Evolutionary conservation across 305 asterid genomes (phyloP), one percentile per base, ranked within the genome.

Genomic region (Fraxinus sp.): DNA sequence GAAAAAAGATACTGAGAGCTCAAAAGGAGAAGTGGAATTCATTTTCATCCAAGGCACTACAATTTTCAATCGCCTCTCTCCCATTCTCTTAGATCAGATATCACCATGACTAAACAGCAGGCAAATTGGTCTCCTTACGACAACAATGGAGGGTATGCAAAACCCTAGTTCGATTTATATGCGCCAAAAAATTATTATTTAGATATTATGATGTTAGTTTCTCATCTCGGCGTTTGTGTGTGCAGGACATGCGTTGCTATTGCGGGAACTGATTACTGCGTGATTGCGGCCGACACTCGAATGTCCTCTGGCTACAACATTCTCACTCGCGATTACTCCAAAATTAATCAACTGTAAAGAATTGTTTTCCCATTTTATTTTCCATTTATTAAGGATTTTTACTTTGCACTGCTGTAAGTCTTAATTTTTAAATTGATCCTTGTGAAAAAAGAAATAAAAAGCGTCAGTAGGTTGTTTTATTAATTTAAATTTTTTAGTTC

Each of bases 321-420:
- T 86, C 98, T 96, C 70, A 92, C 97, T 81, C 98, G 98, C 77
- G 98, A 96, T 86, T 93, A 94, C 94, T 96, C 99, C 89, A 96
- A 96, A 89, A 94, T 96, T 79, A 85, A 82, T 84, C 92, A 93
- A 84, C 92, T 96, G 99, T 96, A 92, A 85, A n/a, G 3, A 18
- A 6, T 13, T 71, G 55, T 3, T 35, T n/a, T 8, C 0, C 4
- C 43, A 1, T 87, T 49, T 35, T 14, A 13, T 71, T 81, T 39
- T 6, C 37, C 4, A 24, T 36, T 68, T 68, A 28, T 13, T 13
- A 14, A 3, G 39, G 41, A 30, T 13, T 8, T 64, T 64, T n/a
- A 24, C 37, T 68, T 68, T 4, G 37, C 75, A 28, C 10, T 4
- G 10, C 20, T 28, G 4, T 70, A 4, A 0, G 22, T 68, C 1